These are phyloP conservation scores for Erythrophleum ivorense DNA, from an alignment of 331 rosid species.

Conservation along the genomic window DNA sequence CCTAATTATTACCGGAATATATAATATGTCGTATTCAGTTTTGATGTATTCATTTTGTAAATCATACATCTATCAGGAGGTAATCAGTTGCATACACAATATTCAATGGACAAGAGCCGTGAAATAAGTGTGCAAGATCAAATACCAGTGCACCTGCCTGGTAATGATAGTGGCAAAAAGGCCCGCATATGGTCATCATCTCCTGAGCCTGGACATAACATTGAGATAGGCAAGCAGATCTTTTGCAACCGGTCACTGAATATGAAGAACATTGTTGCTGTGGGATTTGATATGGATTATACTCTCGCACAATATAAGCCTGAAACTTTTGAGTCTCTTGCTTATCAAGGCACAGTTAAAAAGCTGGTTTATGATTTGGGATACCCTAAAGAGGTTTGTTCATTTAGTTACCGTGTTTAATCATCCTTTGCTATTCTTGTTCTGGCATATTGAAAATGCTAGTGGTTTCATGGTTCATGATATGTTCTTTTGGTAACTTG, in stretches of 20 bases:
- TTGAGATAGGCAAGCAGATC: conserved; percentile 77
- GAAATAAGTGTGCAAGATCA: conserved; percentile 47
- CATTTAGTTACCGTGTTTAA: conserved; percentile 19
- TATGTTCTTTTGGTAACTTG: conserved; percentile 7
- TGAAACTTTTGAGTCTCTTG: conserved; percentile 96
- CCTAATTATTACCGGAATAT: conserved; percentile 29
- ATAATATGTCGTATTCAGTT: conserved; percentile 10
- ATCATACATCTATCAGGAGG: conserved; percentile 52
- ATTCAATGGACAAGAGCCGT: conserved; percentile 65
- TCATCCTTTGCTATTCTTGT: conserved; percentile 11
- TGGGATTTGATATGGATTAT: conserved; percentile 99
- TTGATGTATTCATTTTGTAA: neutral
- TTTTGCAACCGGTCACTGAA: conserved; percentile 96
- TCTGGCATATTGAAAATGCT: conserved; percentile 20
- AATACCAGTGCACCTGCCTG: conserved; percentile 41
- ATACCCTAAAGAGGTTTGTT: conserved; percentile 82
- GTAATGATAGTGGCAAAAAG: conserved; percentile 35
- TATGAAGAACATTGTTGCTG: conserved; percentile 93
- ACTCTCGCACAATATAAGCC: conserved; percentile 97
- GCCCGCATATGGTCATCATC: conserved; percentile 80
- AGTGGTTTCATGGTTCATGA: conserved; percentile 14
- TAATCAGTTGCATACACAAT: conserved; percentile 51
- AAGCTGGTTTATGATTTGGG: conserved; percentile 90
- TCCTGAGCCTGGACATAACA: conserved; percentile 57
- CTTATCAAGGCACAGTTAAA: conserved; percentile 90